These are phyloP conservation scores for Daedalea quercina DNA, from an alignment of 768 basidiomycete species.

Conservation along the genomic window DNA sequence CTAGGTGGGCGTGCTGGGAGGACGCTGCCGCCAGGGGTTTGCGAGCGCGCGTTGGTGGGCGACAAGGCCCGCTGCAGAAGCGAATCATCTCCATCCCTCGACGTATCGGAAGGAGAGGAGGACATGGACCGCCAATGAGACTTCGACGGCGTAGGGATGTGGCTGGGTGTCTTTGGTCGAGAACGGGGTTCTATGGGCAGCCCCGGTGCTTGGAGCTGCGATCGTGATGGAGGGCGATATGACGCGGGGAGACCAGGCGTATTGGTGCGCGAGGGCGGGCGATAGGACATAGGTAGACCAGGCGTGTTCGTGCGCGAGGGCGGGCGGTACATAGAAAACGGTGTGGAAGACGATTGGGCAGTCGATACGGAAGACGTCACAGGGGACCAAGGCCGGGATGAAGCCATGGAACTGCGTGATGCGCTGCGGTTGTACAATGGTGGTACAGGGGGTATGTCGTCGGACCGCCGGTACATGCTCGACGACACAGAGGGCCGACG, in stretches of 20 bases:
- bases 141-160: conserved; percentile 62
- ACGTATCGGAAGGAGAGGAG: conserved; percentile 36
- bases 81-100: conserved; percentile 39
- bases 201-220: conserved; percentile 39
- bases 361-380: conserved; percentile 66
- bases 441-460: conserved; percentile 16
- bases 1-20: conserved; percentile 68
- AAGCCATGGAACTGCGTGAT: conserved; percentile 69
- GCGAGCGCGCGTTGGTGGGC: conserved; percentile 35
- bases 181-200: conserved; percentile 47
- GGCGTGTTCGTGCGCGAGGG: conserved; percentile 39
- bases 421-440: conserved; percentile 56
- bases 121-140: conserved; percentile 41
- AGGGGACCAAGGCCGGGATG: conserved; percentile 78
- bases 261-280: conserved; percentile 25
- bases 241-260: not conserved
- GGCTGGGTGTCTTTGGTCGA: conserved; percentile 73
- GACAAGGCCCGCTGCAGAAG: conserved; percentile 60
- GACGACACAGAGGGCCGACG: conserved; percentile 32
- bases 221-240: not conserved
- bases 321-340: conserved; percentile 32
- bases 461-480: conserved; percentile 2
- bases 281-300: conserved; percentile 37
- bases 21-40: conserved; percentile 34
- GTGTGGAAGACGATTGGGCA: conserved; percentile 57